Evolutionary conservation across 805 yeast genomes (phyloP).

Genomic region (Pichia paraexigua): DNA sequence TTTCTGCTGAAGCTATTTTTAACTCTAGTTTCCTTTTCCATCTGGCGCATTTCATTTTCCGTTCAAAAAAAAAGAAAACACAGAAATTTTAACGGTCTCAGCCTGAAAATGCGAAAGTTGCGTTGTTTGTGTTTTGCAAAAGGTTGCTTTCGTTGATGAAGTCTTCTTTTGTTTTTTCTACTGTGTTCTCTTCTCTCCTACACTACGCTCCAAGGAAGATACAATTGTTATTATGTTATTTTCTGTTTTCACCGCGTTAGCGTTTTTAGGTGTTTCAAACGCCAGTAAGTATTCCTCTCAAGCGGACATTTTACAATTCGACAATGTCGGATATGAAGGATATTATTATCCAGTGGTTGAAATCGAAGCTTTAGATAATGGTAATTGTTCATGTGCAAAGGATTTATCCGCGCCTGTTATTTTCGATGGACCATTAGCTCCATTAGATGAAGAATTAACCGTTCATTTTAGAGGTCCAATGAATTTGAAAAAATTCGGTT

Average conservation of each 20-base stretch:
- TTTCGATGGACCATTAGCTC: conserved; percentile 56
- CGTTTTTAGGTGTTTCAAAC: background rate
- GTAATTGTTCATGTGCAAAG: conserved; percentile 40
- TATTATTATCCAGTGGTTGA: conserved; percentile 39
- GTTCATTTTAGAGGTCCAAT: conserved; percentile 79
- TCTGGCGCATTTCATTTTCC: background rate
- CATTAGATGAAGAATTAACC: conserved; percentile 59
- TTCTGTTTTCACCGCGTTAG: background rate
- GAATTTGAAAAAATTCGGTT: conserved; percentile 51
- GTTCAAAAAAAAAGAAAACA: no score
- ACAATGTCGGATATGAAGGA: conserved; percentile 50
- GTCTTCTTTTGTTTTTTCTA: background rate
- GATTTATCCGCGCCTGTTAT: conserved; percentile 25
- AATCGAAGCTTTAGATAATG: conserved; percentile 34
- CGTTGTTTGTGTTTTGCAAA: background rate
- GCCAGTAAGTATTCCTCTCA: conserved; percentile 20
- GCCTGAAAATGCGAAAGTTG: background rate
- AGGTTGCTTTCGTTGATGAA: no score
- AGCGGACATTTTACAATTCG: conserved; percentile 38
- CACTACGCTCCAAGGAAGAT: background rate
- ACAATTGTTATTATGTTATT: background rate
- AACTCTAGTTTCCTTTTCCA: no score
- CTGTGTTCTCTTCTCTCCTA: background rate
- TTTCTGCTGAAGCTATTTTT: no score
- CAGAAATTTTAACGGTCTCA: background rate